phyloP scores from a whole-genome alignment of 2,329 filamentous ascomycete genomes.

The Cephalotrichum gorgonifer region DNA sequence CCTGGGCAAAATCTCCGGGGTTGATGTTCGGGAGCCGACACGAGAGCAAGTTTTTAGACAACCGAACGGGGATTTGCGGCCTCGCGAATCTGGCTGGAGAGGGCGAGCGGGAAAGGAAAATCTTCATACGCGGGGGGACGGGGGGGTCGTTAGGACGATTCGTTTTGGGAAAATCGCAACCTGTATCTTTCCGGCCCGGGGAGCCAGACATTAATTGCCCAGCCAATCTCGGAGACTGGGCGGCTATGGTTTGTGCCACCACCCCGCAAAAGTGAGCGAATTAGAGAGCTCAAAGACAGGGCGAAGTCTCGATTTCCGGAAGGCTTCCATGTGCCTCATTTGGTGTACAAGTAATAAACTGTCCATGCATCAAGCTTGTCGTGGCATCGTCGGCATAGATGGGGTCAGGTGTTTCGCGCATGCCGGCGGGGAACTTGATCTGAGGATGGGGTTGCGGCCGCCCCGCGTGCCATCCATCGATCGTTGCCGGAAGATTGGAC shows the following conservation, averaged over 20 bases:
- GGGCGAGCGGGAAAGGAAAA: too few species aligned
- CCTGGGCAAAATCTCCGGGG: neutral
- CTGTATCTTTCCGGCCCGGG: neutral
- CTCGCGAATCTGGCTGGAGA: too few species aligned
- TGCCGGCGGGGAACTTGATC: neutral
- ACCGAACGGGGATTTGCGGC: too few species aligned
- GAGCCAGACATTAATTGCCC: neutral
- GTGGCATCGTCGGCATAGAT: too few species aligned
- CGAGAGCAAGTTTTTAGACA: too few species aligned
- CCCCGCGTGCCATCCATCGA: too few species aligned
- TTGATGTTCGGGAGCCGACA: neutral
- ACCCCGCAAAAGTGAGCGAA: neutral
- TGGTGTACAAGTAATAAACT: too few species aligned
- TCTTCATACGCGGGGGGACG: neutral
- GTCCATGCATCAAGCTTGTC: too few species aligned
- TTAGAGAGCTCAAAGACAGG: neutral
- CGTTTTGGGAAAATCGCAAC: neutral
- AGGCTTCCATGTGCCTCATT: neutral
- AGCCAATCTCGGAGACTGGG: neutral
- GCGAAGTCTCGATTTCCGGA: neutral
- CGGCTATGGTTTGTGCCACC: neutral
- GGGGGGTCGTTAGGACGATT: neutral
- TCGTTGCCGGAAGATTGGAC: neutral
- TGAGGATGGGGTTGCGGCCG: neutral
- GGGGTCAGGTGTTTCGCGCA: neutral